Conservation (phyloP, 2,329 filamentous ascomycete species). For the Curvularia lunata region DNA sequence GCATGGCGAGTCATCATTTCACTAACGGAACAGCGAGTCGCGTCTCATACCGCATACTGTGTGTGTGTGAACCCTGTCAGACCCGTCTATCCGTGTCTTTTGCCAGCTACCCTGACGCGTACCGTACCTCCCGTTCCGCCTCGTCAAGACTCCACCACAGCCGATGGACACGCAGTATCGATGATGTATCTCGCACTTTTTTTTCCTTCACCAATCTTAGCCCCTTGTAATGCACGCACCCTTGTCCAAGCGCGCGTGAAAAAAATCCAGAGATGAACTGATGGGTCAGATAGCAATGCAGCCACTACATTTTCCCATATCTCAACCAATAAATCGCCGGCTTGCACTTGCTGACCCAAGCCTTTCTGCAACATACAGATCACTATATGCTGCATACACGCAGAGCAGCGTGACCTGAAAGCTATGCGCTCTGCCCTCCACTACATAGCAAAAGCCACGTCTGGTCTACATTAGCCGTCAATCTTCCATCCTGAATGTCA, state of each 20-base stretch:
- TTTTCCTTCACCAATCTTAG: background rate
- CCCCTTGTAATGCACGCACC: conserved; percentile 1
- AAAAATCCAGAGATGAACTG: background rate
- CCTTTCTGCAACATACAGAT: conserved; percentile 2
- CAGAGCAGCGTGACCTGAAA: conserved; percentile 14
- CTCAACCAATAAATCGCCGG: conserved; percentile 3
- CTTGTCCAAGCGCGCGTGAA: background rate
- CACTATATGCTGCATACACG: conserved; percentile 12
- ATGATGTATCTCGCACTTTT: conserved; percentile 6
- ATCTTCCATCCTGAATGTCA: conserved; percentile 6
- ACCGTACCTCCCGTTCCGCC: conserved; percentile 21
- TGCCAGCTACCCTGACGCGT: conserved; percentile 12
- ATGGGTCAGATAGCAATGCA: conserved; percentile 12
- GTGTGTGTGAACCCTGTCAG: conserved; percentile 8
- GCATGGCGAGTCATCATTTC: conserved; percentile 4
- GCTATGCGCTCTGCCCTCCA: conserved; percentile 10
- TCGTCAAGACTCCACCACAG: conserved; percentile 6
- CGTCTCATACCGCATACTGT: conserved; percentile 8
- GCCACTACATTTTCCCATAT: conserved; percentile 4
- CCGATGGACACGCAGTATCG: conserved; percentile 1
- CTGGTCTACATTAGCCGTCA: conserved; percentile 12
- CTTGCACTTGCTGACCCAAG: background rate
- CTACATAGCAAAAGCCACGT: background rate
- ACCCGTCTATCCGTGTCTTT: conserved; percentile 12
- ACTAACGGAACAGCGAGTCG: conserved; percentile 8